Conservation (phyloP, 1,284 basidiomycete species). For the Cryptococcus hybrid region DNA sequence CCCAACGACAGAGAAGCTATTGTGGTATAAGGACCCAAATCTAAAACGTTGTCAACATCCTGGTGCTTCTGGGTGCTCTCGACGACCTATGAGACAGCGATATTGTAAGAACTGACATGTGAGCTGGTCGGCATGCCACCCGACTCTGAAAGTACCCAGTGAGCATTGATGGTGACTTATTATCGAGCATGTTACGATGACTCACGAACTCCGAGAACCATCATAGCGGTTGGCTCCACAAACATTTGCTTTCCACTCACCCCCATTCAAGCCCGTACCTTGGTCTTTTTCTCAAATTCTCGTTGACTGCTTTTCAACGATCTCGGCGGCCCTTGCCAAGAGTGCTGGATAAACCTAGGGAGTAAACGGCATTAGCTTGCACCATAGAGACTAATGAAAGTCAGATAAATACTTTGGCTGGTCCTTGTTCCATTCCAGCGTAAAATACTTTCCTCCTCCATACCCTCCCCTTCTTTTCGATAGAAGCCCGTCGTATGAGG, state of each 20-base stretch:
- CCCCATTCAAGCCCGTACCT: slow-evolving; percentile 75
- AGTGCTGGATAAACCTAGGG: slow-evolving; percentile 59
- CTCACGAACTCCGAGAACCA: slow-evolving; percentile 65
- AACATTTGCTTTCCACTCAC: slow-evolving; percentile 80
- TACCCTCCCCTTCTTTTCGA: slow-evolving; percentile 11
- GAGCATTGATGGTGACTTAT: not conserved
- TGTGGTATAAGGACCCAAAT: slow-evolving; percentile 86
- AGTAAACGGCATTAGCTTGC: too few relatives aligned
- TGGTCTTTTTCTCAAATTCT: slow-evolving; percentile 61
- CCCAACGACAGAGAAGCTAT: slow-evolving; percentile 93
- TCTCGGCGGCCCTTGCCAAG: slow-evolving; percentile 74
- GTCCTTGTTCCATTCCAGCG: slow-evolving; percentile 20
- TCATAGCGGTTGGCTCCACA: slow-evolving; percentile 88
- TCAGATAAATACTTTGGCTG: slow-evolving; percentile 12
- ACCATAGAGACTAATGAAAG: too few relatives aligned
- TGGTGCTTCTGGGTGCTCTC: too few relatives aligned
- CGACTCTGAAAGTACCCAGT: slow-evolving; percentile 57
- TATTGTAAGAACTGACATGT: slow-evolving; percentile 36
- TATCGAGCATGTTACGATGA: not conserved
- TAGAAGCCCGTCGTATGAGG: slow-evolving; percentile 60
- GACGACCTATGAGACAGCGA: not conserved
- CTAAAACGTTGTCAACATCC: slow-evolving; percentile 30
- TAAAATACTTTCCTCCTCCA: slow-evolving; percentile 26
- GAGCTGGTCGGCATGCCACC: slow-evolving; percentile 70
- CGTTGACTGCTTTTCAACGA: slow-evolving; percentile 76